Evolutionary conservation across 768 basidiomycete genomes (phyloP), one percentile per base, ranked within the genome.

Genomic region (Rhodotorula sphaerocarpa): DNA sequence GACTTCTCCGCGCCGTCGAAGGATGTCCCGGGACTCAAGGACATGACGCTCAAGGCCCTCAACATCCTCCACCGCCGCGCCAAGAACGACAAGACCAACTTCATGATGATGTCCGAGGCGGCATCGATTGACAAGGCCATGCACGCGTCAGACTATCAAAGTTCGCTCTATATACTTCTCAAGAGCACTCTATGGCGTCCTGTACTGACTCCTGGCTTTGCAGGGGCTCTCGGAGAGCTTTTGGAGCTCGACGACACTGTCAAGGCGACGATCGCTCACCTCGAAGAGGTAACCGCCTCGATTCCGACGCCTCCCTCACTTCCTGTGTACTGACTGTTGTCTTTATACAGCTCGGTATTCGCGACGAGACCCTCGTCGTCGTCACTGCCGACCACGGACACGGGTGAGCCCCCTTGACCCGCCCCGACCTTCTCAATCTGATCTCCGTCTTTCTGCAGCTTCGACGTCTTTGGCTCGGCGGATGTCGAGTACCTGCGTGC

Each of bases 1-100:
- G 56, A 53, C 23, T 65, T 65, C 45, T 47, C 58, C 5, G 50
- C 57, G 2, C 57, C 57, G 30, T 14, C 48, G 30, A 51, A 21
- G 18, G 42, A 51, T 31, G 25, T 31, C 1, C 57, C 77, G 5
- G 76, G 77, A 43, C 72, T 78, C 43, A 76, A 75, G 56, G 73
- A 76, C 5, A 77, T 78, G 76, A 77, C 77, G 27, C 27, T 76
- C 61, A 77, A 77, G 68, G 76, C 76, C 1, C 70, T 77, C 58
- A 75, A 77, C 57, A 74, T 78, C 45, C 70, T 78, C 14, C 55
- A 61, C 45, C 64, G 71, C 7, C 73, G 76, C 56, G 52, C 73
- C 43, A 71, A 75, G 69, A 62, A 59, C 16, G 55, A 69, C 59
- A 70, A 70, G 36, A 63, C 71, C 53, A 73, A 73, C n/a, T 77